Evolutionary conservation across 108 stramenopile species (phyloP).

Genomic region (Schizochytrium sp.): DNA sequence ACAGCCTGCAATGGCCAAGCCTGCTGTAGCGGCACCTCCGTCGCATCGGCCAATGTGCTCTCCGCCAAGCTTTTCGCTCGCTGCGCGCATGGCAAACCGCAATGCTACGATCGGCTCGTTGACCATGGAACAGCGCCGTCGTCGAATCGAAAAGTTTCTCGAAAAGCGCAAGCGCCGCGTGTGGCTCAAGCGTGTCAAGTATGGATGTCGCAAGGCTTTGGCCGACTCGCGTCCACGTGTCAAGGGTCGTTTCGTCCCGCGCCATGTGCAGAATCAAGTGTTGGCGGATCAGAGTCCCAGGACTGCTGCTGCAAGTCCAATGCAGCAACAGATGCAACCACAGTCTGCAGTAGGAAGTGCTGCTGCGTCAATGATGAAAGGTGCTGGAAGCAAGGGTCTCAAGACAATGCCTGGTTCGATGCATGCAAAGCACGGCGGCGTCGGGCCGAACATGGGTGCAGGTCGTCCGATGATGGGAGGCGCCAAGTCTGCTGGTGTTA

Average conservation of each 20-base stretch:
- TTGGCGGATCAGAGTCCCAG: background rate
- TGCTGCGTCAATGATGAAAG: no score
- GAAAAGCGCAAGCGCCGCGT: slow-evolving; percentile 83
- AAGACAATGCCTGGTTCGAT: no score
- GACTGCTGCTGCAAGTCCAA: background rate
- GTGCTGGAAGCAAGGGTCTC: no score
- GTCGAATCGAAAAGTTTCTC: slow-evolving; percentile 87
- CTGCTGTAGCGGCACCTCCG: background rate
- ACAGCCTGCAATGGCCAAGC: background rate
- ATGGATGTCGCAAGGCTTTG: slow-evolving; percentile 94
- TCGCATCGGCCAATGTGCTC: background rate
- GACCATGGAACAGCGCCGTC: slow-evolving; percentile 77
- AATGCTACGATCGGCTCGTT: slow-evolving; percentile 69
- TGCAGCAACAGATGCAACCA: no score
- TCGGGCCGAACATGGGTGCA: no score
- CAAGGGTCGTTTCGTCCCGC: slow-evolving; percentile 89
- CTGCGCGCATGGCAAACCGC: background rate
- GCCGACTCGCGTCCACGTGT: slow-evolving; percentile 94
- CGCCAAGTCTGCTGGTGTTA: no score
- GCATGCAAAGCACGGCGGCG: no score
- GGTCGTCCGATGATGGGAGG: no score
- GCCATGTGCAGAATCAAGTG: background rate
- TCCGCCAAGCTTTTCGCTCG: background rate
- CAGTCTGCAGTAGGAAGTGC: background rate
- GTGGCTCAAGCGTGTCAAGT: slow-evolving; percentile 97